A percentile compares a stretch with the other conserved stretches of the same genome.
Evolutionary conservation across 1,284 basidiomycete species (phyloP).

Genomic region (Ustilago loliicola): DNA sequence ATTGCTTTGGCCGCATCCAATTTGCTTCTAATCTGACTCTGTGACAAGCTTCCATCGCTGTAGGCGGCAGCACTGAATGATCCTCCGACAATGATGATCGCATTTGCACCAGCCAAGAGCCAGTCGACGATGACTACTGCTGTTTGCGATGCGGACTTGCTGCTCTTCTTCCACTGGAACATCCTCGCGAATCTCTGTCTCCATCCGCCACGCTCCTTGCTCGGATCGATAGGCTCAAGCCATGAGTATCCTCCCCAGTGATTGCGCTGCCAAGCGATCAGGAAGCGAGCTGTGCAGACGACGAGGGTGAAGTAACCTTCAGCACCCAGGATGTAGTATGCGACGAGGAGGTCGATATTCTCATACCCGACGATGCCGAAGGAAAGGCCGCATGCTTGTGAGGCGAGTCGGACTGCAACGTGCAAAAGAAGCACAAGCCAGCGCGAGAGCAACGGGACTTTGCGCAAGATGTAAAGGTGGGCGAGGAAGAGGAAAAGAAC

Average conservation of each 20-base stretch:
- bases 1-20: slow-evolving; percentile 17
- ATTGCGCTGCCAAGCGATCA: slow-evolving; percentile 55
- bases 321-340: slow-evolving; percentile 53
- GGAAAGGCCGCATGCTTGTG: slow-evolving; percentile 44
- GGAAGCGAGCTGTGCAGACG: slow-evolving; percentile 48
- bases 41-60: slow-evolving; percentile 10
- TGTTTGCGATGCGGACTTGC: background rate
- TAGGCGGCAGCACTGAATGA: slow-evolving; percentile 23
- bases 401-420: slow-evolving; percentile 43
- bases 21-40: background rate
- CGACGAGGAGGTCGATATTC: slow-evolving; percentile 41
- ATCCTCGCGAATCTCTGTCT: slow-evolving; percentile 5
- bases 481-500: slow-evolving; percentile 15
- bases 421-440: slow-evolving; percentile 50
- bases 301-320: slow-evolving; percentile 60
- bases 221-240: slow-evolving; percentile 34
- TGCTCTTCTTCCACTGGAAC: slow-evolving; percentile 13
- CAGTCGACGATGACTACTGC: slow-evolving; percentile 15
- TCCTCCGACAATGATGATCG: slow-evolving; percentile 42
- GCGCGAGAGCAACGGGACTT: slow-evolving; percentile 18
- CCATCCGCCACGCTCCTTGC: slow-evolving; percentile 5
- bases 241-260: slow-evolving; percentile 43
- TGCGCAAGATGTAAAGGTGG: slow-evolving; percentile 7
- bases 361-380: slow-evolving; percentile 42
- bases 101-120: slow-evolving; percentile 36